Conservation (phyloP, 169 alveolate species). For the Eimeria tenella region DNA sequence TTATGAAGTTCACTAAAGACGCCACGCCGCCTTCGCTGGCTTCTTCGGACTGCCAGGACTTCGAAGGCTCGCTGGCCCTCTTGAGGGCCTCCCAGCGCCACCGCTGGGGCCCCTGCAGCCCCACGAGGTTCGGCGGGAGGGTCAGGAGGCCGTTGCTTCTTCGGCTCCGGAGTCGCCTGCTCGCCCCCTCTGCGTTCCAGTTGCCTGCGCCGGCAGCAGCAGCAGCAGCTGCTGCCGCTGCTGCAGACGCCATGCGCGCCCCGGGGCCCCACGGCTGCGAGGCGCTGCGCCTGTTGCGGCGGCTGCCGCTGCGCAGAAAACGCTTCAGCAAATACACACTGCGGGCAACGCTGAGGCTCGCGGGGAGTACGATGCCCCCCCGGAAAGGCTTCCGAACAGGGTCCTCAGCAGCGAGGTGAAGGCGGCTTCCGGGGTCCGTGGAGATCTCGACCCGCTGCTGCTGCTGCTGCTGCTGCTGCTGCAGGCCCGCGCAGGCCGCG, state of each 20-base stretch:
- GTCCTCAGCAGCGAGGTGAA: no score
- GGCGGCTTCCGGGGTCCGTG: no score
- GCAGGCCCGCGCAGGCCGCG: neutral
- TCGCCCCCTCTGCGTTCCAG: neutral
- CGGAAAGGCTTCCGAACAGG: no score
- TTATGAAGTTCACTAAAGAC: slow-evolving; percentile 70
- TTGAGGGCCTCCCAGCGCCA: slow-evolving; percentile 16
- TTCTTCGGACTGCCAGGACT: neutral
- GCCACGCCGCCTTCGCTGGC: slow-evolving; percentile 21
- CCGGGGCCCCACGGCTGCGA: slow-evolving; percentile 27
- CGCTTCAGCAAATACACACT: slow-evolving; percentile 37
- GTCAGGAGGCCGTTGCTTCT: neutral
- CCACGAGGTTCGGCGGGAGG: neutral
- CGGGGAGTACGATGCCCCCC: neutral
- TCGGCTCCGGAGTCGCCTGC: neutral
- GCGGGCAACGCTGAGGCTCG: slow-evolving; percentile 15
- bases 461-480: neutral
- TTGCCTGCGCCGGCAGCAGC: neutral
- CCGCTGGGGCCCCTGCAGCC: neutral
- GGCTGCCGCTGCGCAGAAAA: neutral
- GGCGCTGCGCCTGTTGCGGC: slow-evolving; percentile 34
- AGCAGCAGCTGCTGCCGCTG: slow-evolving; percentile 8
- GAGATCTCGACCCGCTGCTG: neutral
- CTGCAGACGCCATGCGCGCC: slow-evolving; percentile 11
- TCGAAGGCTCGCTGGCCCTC: neutral